Conservation (phyloP, 2,329 filamentous ascomycete genomes). For the Cercospora berteroae region DNA sequence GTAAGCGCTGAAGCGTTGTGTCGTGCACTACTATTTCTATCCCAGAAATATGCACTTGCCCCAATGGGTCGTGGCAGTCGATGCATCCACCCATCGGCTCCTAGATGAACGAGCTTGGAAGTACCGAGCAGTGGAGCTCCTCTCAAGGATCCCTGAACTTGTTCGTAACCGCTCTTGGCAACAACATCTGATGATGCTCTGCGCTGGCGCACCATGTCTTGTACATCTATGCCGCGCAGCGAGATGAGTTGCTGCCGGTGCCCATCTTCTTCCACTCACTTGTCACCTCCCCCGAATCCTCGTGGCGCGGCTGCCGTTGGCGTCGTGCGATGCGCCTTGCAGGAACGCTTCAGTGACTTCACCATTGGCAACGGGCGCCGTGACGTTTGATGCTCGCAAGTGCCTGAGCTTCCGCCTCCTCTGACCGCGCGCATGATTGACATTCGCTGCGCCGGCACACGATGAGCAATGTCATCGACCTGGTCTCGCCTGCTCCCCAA, state of each 20-base stretch:
- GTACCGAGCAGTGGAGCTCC: neutral
- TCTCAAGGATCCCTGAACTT: neutral
- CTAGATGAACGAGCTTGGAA: neutral
- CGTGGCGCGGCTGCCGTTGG: neutral
- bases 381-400: neutral
- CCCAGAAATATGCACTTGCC: neutral
- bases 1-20: neutral
- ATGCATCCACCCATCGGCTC: neutral
- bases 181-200: neutral
- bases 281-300: neutral
- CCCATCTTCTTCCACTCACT: neutral
- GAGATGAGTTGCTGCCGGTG: neutral
- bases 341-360: neutral
- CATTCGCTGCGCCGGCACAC: neutral
- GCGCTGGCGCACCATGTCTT: neutral
- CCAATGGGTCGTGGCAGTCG: neutral
- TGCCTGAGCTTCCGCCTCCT: neutral
- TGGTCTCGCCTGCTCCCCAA: slow-evolving; percentile 35
- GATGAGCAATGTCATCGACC: slow-evolving; percentile 33
- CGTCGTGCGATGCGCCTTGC: neutral
- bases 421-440: neutral
- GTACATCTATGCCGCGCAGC: neutral
- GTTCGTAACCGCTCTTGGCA: neutral
- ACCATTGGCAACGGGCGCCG: neutral
- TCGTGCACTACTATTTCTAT: neutral